Evolutionary conservation across 163 green algal species (phyloP), one percentile per base, ranked within the genome.

Genomic region (Scenedesmus sp.): DNA sequence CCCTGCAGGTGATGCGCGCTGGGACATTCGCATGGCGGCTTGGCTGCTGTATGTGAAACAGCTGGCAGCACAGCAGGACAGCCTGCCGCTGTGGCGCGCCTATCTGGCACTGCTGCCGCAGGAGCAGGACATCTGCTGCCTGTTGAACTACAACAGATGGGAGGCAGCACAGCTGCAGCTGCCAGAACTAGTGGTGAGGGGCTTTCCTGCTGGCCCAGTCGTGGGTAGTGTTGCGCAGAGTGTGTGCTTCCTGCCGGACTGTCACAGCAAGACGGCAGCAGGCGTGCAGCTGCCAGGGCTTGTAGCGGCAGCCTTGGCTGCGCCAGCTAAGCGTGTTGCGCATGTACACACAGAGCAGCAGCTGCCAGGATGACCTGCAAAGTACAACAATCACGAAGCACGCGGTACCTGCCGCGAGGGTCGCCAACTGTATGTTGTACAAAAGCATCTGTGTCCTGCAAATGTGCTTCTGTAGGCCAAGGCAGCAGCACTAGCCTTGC

Each of bases 1-100:
- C 10, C 13, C 83, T 53, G 72, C 89, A 95, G 94, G 94, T 1
- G 92, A 93, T 33, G 94, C 90, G 15, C 89, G 94, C 0, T 95
- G 94, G 94, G 94, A 95, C 51, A 88, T 94, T 22, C 94, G 94
- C 51, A 94, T 95, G 92, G 92, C 94, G 0, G 92, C 91, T 1
- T 94, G 89, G 91, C 90, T 95, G 91, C 91, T 95, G 87, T 93
- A 89, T 76, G n/a, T 94, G 81, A 68, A 81, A 46, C 46, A 83
- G 78, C 51, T 88, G 43, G 20, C 78, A 35, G 73, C 37, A 16
- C 37, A 81, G 83, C 83, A 26, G 15, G 37, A n/a, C 61, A 76
- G 65, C 65, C 30, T 46, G n/a, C 26, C 56, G 4, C 40, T 95
- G 56, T 95, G 93, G 93, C n/a, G 78, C 0, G 37, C 40, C 9